phyloP scores from a whole-genome alignment of 78 protist species.

The Dictyostelium intermedium region DNA sequence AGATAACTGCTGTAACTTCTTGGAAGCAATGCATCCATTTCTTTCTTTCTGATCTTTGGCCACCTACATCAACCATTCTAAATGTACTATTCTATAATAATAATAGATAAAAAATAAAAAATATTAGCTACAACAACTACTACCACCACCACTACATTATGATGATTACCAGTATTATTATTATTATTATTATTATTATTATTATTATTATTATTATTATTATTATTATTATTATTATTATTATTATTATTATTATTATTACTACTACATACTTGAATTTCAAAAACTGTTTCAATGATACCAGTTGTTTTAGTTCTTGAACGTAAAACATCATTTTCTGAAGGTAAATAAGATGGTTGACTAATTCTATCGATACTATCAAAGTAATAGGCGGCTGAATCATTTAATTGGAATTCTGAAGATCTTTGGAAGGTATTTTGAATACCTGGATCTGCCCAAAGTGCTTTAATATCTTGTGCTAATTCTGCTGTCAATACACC shows the following conservation, averaged over 20 bases:
- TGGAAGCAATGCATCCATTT: constrained; percentile 98
- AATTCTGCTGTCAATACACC: constrained; percentile 63
- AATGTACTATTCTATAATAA: background rate
- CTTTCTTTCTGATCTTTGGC: constrained; percentile 94
- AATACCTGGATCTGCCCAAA: constrained; percentile 93
- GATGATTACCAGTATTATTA: too few species aligned
- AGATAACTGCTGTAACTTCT: constrained; percentile 96
- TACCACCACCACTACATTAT: too few species aligned
- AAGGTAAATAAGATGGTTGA: constrained; percentile 89
- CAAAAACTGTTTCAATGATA: constrained; percentile 90
- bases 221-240: too few species aligned
- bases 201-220: too few species aligned
- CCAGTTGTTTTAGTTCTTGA: constrained; percentile 96
- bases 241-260: too few species aligned
- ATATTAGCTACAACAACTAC: background rate
- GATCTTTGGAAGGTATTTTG: constrained; percentile 80
- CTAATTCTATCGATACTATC: constrained; percentile 81
- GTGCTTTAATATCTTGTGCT: constrained; percentile 74
- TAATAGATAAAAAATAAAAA: background rate
- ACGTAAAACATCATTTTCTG: constrained; percentile 93
- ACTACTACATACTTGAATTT: constrained; percentile 30
- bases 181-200: too few species aligned
- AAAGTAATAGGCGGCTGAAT: constrained; percentile 92
- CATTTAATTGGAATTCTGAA: constrained; percentile 92
- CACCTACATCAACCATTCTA: constrained; percentile 96